Conservation (phyloP, 306 rosid species). For the Cucurbita pepo region DNA sequence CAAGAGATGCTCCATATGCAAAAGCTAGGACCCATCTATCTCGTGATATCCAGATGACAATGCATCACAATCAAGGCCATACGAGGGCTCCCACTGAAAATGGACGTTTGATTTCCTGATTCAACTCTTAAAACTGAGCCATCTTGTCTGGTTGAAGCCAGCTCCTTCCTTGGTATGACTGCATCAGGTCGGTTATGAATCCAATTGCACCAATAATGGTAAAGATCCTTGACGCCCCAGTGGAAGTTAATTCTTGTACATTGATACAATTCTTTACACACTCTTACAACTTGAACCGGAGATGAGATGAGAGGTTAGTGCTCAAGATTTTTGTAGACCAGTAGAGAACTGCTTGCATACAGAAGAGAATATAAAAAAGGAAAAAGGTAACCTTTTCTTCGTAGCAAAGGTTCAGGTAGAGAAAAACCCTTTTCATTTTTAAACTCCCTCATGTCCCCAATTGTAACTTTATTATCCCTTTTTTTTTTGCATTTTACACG, state of each 20-base stretch:
- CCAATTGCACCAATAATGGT: background rate
- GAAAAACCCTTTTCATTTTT: background rate
- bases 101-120: constrained; percentile 67
- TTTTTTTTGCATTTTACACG: background rate
- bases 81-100: constrained; percentile 62
- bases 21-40: constrained; percentile 71
- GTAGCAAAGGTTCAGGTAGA: background rate
- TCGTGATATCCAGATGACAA: constrained; percentile 73
- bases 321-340: background rate
- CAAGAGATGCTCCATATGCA: constrained; percentile 91
- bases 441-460: background rate
- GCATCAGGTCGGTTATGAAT: background rate
- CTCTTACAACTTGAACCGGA: background rate
- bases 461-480: background rate
- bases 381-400: background rate
- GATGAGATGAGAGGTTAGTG: background rate
- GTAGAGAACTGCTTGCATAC: background rate
- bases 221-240: background rate
- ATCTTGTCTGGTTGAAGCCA: background rate
- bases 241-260: constrained; percentile 26
- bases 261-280: constrained; percentile 1
- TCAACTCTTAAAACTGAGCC: constrained; percentile 1
- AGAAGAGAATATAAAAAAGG: background rate
- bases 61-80: constrained; percentile 54
- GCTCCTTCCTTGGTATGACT: constrained; percentile 5